phyloP scores from a whole-genome alignment of 495 filamentous ascomycete genomes.

The Halenospora varia region DNA sequence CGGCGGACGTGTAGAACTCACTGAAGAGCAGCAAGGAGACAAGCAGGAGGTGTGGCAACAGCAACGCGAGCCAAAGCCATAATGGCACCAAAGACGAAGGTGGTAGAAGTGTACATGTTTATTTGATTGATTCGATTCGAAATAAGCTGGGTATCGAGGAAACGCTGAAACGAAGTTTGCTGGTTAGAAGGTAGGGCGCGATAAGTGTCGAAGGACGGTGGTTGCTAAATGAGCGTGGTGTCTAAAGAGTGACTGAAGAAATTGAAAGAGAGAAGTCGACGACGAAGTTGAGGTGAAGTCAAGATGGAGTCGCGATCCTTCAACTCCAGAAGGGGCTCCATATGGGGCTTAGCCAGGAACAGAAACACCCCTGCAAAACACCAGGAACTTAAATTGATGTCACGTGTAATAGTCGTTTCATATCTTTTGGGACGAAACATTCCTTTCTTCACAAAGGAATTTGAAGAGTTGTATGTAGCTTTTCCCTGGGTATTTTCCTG shows the following conservation, averaged over 20 bases:
- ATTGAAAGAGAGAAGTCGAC: slow-evolving; percentile 1
- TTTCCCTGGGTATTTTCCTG: neutral
- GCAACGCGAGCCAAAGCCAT: slow-evolving; percentile 28
- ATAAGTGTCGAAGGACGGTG: slow-evolving; percentile 2
- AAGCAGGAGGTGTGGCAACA: slow-evolving; percentile 30
- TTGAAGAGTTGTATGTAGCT: neutral
- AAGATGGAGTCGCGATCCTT: slow-evolving; percentile 2
- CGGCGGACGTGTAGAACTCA: neutral
- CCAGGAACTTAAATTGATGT: slow-evolving; percentile 3
- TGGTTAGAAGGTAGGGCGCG: neutral
- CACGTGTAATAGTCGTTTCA: neutral
- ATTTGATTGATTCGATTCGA: slow-evolving; percentile 9
- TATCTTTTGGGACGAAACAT: neutral
- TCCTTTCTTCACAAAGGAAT: neutral
- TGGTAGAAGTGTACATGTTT: slow-evolving; percentile 29
- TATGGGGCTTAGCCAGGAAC: slow-evolving; percentile 9
- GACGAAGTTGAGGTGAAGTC: slow-evolving; percentile 8
- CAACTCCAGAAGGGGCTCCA: neutral
- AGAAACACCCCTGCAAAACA: neutral
- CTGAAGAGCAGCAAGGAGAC: slow-evolving; percentile 29
- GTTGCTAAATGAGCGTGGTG: slow-evolving; percentile 18
- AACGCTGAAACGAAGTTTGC: neutral
- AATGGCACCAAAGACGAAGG: slow-evolving; percentile 27
- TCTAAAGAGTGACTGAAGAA: slow-evolving; percentile 19
- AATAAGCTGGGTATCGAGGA: slow-evolving; percentile 10